These are phyloP conservation scores for Golubevia sp. DNA, from an alignment of 1,284 basidiomycete genomes.

Conservation along the genomic window DNA sequence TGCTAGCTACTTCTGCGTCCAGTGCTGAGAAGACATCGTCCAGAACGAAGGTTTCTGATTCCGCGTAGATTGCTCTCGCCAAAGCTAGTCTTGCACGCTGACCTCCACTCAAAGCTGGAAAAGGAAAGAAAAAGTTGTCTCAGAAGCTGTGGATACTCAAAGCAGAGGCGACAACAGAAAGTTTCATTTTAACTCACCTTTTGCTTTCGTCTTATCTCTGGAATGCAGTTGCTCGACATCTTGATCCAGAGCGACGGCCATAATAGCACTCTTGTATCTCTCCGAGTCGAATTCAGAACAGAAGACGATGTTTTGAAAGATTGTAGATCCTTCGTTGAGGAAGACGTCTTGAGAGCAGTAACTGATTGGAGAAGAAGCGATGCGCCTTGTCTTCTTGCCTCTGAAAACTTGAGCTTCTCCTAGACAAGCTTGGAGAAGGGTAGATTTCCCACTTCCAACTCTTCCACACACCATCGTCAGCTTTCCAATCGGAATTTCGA, in stretches of 20 bases:
- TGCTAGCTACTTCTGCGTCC: constrained; percentile 21
- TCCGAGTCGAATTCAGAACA: constrained; percentile 8
- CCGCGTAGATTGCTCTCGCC: constrained; percentile 25
- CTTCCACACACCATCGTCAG: constrained; percentile 15
- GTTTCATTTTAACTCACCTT: no score
- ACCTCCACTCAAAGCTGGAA: no score
- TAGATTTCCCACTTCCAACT: constrained; percentile 22
- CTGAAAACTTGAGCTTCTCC: constrained; percentile 14
- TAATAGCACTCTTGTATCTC: constrained; percentile 20
- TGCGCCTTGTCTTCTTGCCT: constrained; percentile 10
- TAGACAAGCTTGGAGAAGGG: constrained; percentile 21
- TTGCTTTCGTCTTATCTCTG: no score
- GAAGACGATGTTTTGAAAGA: constrained; percentile 33
- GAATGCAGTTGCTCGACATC: no score
- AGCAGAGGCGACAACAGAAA: no score
- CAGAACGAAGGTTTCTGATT: constrained; percentile 9
- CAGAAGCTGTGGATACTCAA: background rate
- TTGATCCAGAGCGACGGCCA: no score
- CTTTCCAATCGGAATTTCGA: no score
- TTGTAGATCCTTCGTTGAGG: constrained; percentile 16
- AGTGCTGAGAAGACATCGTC: constrained; percentile 30
- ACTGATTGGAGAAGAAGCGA: constrained; percentile 11
- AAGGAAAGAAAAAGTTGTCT: background rate
- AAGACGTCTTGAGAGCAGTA: constrained; percentile 25
- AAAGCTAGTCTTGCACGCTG: constrained; percentile 33